Conservation (phyloP, 495 filamentous ascomycete genomes). For the Friedmanniomyces endolithicus region DNA sequence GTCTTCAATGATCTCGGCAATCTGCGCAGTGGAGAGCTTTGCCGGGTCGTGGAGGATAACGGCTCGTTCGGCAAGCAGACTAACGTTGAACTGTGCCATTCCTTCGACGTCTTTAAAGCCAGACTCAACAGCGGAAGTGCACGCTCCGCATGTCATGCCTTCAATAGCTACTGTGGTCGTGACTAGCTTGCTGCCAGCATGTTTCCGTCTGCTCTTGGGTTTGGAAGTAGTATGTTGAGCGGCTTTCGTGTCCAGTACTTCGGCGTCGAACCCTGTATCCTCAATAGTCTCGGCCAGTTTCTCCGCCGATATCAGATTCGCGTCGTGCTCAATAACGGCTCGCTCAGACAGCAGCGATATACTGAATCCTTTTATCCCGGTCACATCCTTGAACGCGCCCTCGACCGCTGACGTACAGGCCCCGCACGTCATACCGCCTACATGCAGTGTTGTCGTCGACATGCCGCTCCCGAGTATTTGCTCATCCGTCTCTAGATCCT, state of each 20-base stretch:
- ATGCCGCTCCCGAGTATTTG: slow-evolving; percentile 19
- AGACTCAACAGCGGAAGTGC: slow-evolving; percentile 78
- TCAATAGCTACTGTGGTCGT: slow-evolving; percentile 76
- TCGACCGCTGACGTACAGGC: slow-evolving; percentile 89
- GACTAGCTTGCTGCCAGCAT: slow-evolving; percentile 28
- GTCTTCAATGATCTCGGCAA: slow-evolving; percentile 75
- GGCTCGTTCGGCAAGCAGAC: slow-evolving; percentile 79
- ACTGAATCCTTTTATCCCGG: slow-evolving; percentile 31
- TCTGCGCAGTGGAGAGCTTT: slow-evolving; percentile 53
- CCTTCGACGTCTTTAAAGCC: slow-evolving; percentile 69
- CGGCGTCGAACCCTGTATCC: slow-evolving; percentile 35
- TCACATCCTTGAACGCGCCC: slow-evolving; percentile 52
- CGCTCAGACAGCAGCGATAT: slow-evolving; percentile 47
- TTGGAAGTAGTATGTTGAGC: background rate
- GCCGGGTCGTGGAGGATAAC: slow-evolving; percentile 72
- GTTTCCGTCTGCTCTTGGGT: slow-evolving; percentile 9
- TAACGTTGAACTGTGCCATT: slow-evolving; percentile 80
- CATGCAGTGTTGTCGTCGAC: slow-evolving; percentile 67
- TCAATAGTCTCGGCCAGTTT: slow-evolving; percentile 57
- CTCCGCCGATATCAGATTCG: slow-evolving; percentile 41
- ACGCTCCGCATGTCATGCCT: slow-evolving; percentile 96
- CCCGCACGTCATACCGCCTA: slow-evolving; percentile 97
- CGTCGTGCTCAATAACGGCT: slow-evolving; percentile 39
- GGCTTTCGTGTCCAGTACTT: slow-evolving; percentile 29
- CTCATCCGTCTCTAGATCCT: slow-evolving; percentile 22